These are phyloP conservation scores for Rhamnella rubrinervis DNA, from an alignment of 331 rosid genomes.

Conservation along the genomic window DNA sequence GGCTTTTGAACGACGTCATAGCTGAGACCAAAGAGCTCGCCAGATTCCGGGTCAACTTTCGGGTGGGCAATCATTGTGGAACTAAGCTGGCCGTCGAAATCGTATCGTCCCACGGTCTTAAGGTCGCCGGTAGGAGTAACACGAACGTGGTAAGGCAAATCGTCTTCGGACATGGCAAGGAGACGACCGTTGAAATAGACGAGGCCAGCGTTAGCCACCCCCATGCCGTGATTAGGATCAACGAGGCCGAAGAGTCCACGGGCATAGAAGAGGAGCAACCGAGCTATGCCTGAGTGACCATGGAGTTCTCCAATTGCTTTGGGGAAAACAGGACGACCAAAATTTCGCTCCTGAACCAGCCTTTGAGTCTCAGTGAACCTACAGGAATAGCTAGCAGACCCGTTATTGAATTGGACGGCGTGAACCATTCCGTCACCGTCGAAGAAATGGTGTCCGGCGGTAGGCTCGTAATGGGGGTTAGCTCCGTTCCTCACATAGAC, in stretches of 20 bases:
- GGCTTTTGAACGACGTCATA: constrained; percentile 87
- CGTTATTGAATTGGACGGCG: constrained; percentile 55
- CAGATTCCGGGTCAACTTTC: constrained; percentile 63
- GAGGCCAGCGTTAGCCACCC: constrained; percentile 94
- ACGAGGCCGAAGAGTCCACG: constrained; percentile 63
- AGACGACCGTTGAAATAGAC: constrained; percentile 69
- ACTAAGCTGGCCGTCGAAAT: constrained; percentile 53
- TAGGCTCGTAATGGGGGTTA: constrained; percentile 76
- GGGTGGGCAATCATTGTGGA: constrained; percentile 96
- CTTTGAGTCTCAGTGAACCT: constrained; percentile 85
- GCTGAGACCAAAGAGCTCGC: constrained; percentile 72
- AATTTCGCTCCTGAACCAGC: constrained; percentile 53
- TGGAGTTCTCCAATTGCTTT: constrained; percentile 97
- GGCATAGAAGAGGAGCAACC: constrained; percentile 69
- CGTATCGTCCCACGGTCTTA: constrained; percentile 67
- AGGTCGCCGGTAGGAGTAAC: constrained; percentile 65
- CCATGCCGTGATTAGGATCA: constrained; percentile 70
- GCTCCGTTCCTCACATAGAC: constrained; percentile 93
- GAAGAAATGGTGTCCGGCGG: constrained; percentile 90
- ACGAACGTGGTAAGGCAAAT: constrained; percentile 68
- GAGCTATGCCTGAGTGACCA: constrained; percentile 94
- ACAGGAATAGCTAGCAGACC: constrained; percentile 67
- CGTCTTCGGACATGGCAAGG: constrained; percentile 94
- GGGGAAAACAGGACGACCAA: constrained; percentile 80
- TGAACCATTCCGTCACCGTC: constrained; percentile 99